Conservation (phyloP, 345 rosid species). For the Eucalyptus virginea region DNA sequence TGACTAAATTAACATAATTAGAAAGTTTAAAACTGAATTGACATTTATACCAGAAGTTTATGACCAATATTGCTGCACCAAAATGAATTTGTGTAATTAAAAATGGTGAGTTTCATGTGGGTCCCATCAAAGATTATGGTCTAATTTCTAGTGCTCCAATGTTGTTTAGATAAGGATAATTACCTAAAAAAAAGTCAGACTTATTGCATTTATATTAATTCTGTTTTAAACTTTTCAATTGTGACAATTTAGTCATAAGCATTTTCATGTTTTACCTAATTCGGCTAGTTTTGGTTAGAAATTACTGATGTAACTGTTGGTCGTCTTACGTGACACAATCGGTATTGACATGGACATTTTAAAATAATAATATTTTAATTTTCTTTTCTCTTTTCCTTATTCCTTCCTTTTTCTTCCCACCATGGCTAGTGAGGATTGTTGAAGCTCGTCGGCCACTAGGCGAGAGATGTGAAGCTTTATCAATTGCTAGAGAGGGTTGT, state of each 20-base stretch:
- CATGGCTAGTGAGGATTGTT: background rate
- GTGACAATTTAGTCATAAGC: accelerated
- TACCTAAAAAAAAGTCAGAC: background rate
- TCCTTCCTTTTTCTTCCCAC: no score
- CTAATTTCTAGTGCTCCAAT: background rate
- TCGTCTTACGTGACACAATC: accelerated
- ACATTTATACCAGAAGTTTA: background rate
- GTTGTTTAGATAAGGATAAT: background rate
- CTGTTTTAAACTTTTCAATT: accelerated
- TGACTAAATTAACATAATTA: background rate
- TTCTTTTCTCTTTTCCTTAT: no score
- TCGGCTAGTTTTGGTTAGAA: accelerated
- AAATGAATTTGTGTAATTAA: background rate
- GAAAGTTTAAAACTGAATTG: background rate
- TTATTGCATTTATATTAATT: background rate
- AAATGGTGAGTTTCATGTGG: background rate
- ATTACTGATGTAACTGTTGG: accelerated
- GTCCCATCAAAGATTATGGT: background rate
- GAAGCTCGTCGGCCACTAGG: accelerated
- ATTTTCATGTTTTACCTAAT: background rate
- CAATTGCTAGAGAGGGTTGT: background rate
- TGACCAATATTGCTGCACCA: background rate
- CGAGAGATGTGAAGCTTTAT: background rate
- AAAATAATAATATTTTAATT: background rate
- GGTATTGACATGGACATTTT: accelerated